Base-by-base conservation (phyloP, 768 basidiomycete species). In the Russula olivacea region DNA sequence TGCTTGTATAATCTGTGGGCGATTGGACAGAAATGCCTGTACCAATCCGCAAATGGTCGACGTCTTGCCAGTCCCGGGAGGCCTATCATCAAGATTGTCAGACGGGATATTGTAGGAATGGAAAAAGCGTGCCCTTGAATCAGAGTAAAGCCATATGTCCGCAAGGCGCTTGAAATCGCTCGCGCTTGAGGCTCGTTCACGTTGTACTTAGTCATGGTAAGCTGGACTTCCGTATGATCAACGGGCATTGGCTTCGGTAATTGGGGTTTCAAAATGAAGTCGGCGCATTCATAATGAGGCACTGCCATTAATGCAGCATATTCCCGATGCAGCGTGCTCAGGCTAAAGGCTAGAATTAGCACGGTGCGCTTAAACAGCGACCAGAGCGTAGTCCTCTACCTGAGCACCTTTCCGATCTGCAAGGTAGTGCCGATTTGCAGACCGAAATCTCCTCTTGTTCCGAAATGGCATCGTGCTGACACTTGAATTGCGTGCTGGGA, bases 21-120 rank as follows among this genome's bases (percentile, higher is more conserved):
- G 86, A 43, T 77, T 80, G 2, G 87, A 82, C 43, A 97, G 72
- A 71, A 89, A 93, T 4, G 87, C 83, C 47, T 91, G 86, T 7
- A 97, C 89, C n/a, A 99, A 79, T 23, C 92, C 93, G 68, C 93
- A 93, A 65, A 99, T 98, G 1, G 97, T 99, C 23, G 92, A 96
- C 10, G 97, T 99, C 76, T 99, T 99, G 14, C 97, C 97, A 0
- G 97, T 99, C 59, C 97, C 97, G 1, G 97, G 97, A 40, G 97
- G 97, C 25, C 96, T 95, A 66, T 59, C 58, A 47, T 43, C 15
- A 58, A 19, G 25, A 48, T 50, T 4, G 38, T 15, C 14, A 9
- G 30, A 19, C 5, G 17, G 7, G 28, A 17, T 32, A 36, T 11
- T 6, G 10, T 6, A 11, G 38, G 23, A 6, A 17, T 54, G 59